Base-by-base conservation (phyloP, 352 stramenopile genomes). In the Globisporangium echinulatum region DNA sequence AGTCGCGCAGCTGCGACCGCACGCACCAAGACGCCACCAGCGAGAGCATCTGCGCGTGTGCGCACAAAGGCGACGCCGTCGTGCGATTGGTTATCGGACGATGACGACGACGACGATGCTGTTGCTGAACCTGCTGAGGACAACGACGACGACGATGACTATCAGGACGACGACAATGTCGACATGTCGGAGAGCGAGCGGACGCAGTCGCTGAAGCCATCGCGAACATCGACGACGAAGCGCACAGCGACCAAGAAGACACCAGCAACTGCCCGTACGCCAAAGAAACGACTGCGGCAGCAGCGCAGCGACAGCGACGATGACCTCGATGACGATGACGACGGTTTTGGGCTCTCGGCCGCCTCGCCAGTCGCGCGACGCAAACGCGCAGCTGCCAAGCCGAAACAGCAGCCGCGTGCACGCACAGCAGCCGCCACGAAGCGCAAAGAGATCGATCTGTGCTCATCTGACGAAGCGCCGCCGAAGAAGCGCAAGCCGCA, bases 81-180 rank as follows among this genome's bases (percentile, higher is more conserved):
- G 40, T 56, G 63, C 39, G 63, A 63, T 2, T 62, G 79, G 40
- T 57, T 74, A 17, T 88, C 75, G 0, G 71, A 81, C 43, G 74
- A 88, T 7, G 71, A 85, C 8, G 61, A 74, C 46, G 55, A 74
- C 10, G 59, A 55, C 25, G 50, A 71, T 15, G 52, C 69, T 33
- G 64, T 68, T 17, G 63, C 17, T 43, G n/a, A 6, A 13, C 25
- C 15, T 4, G 78, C 82, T 19, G 68, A 88, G 63, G 81, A 91
- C 52, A 75, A 67, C 15, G 77, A 89, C 48, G 81, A 88, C 25
- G 75, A 88, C 48, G 88, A 74, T 36, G 73, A 88, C 38, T 67
- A 79, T 54, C 66, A 79, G 0, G 60, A 73, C 2, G 11, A 58
- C 33, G 44, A 59, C 6, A 70, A 70, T 38, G 72, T 80, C 4